Conservation (phyloP, 73 alveolate genomes). For the Paramecium sonneborni region DNA sequence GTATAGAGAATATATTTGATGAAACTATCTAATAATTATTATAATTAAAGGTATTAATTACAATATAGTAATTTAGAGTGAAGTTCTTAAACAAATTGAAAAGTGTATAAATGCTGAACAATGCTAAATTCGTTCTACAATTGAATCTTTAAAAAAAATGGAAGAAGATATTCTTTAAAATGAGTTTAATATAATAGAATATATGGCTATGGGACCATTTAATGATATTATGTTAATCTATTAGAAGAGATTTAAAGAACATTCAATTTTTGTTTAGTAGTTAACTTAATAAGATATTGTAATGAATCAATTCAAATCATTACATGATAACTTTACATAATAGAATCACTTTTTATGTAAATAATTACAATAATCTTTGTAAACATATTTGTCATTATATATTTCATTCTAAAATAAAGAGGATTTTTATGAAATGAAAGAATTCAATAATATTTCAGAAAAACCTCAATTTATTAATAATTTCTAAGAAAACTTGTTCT, state of each 20-base stretch:
- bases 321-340: not conserved
- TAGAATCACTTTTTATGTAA: not conserved
- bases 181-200: slow-evolving; percentile 46
- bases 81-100: slow-evolving; percentile 1
- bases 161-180: slow-evolving; percentile 15
- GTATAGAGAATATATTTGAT: slow-evolving; percentile 29
- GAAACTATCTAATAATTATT: not conserved
- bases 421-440: slow-evolving; percentile 2
- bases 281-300: not conserved
- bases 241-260: slow-evolving; percentile 28
- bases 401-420: slow-evolving; percentile 35
- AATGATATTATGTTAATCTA: slow-evolving; percentile 23
- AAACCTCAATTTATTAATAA: not conserved
- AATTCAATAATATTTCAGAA: not conserved
- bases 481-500: not conserved
- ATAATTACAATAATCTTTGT: not conserved
- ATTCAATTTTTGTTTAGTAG: not conserved
- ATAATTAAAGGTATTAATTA: not conserved
- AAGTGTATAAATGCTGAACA: slow-evolving; percentile 30
- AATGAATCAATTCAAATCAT: not conserved
- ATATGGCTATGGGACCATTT: slow-evolving; percentile 52
- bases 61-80: not conserved
- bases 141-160: slow-evolving; percentile 24
- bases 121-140: slow-evolving; percentile 2
- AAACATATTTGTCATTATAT: not conserved